A percentile compares a stretch with the other conserved stretches of the same genome.
These are phyloP conservation scores for Zea luxurians DNA, from an alignment of 176 grass and related monocot species.

Conservation along the genomic window DNA sequence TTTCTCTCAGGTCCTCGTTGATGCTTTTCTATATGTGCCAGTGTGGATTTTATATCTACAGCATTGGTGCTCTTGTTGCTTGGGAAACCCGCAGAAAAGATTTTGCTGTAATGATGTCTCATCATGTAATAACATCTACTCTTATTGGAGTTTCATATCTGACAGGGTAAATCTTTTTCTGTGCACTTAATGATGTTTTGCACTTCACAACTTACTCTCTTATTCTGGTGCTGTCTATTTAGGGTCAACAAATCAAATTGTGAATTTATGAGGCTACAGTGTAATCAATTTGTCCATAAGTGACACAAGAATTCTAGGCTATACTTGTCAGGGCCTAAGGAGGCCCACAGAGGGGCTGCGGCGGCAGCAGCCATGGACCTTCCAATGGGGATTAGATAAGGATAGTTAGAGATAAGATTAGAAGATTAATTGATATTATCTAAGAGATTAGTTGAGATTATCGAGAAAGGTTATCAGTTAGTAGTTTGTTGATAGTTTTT, in stretches of 20 bases:
- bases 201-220: conserved; percentile 11
- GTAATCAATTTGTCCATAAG: conserved; percentile 8
- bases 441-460: too few relatives aligned
- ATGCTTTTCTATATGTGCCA: conserved; percentile 98
- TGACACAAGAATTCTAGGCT: conserved; percentile 1
- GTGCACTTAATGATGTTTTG: conserved; percentile 32
- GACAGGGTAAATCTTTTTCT: conserved; percentile 62
- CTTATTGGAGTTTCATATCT: conserved; percentile 87
- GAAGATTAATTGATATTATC: too few relatives aligned
- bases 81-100: conserved; percentile 99
- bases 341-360: too few relatives aligned
- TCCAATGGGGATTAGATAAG: too few relatives aligned
- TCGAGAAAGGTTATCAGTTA: too few relatives aligned
- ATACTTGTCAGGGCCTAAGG: neutral
- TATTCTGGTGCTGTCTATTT: conserved; percentile 28
- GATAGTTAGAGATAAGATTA: too few relatives aligned
- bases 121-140: conserved; percentile 92
- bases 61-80: conserved; percentile 88
- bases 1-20: conserved; percentile 56
- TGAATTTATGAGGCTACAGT: conserved; percentile 14
- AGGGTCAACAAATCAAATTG: neutral
- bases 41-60: conserved; percentile 98
- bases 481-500: too few relatives aligned
- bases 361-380: too few relatives aligned
- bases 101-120: conserved; percentile 98